Evolutionary conservation across 179 eudicot genomes (phyloP).

Genomic region (Amaranthus tricolor): DNA sequence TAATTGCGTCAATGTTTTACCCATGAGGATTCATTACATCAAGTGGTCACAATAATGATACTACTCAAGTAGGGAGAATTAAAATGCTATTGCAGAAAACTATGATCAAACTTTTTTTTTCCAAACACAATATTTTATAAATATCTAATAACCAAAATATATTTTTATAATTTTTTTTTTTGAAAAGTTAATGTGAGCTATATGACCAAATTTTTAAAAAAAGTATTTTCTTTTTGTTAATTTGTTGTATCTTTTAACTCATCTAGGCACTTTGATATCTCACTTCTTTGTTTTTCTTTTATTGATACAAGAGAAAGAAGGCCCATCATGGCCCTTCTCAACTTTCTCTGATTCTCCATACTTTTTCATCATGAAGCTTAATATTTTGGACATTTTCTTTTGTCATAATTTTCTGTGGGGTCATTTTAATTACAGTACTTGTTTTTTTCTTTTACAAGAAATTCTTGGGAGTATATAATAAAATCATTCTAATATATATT

Average conservation of each 20-base stretch:
- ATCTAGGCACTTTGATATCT: slow-evolving; percentile 35
- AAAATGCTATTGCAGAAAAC: slow-evolving; percentile 7
- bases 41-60: slow-evolving; percentile 73
- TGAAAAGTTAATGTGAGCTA: slow-evolving; percentile 17
- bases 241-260: slow-evolving; percentile 23
- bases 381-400: slow-evolving; percentile 18
- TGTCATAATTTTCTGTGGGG: slow-evolving; percentile 22
- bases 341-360: slow-evolving; percentile 17
- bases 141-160: not conserved
- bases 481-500: too few species aligned
- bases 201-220: slow-evolving; percentile 9
- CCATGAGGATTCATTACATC: slow-evolving; percentile 46
- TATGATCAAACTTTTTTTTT: not conserved
- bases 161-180: not conserved
- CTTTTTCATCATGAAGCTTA: slow-evolving; percentile 26
- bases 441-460: too few species aligned
- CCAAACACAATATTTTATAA: not conserved
- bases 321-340: slow-evolving; percentile 35
- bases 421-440: not conserved
- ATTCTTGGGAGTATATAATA: too few species aligned
- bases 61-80: slow-evolving; percentile 28
- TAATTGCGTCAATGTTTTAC: slow-evolving; percentile 43
- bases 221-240: slow-evolving; percentile 28
- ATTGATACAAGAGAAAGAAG: slow-evolving; percentile 31
- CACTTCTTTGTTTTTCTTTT: slow-evolving; percentile 28